Base-by-base conservation (phyloP, 2,329 filamentous ascomycete species). In the Peltaster fructicola region DNA sequence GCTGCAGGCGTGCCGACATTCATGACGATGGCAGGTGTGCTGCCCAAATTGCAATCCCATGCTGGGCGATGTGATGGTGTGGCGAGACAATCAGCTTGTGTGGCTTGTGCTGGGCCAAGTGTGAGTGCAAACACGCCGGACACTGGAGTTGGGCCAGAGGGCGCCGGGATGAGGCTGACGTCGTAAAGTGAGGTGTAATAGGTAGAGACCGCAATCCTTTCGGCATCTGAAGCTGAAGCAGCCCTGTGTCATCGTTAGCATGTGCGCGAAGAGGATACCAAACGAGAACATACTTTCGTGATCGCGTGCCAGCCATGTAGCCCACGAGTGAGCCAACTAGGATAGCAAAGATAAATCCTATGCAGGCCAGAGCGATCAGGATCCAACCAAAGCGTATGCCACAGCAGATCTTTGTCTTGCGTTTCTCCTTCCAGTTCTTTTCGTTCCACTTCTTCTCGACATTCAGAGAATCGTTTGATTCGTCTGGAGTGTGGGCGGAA, bases 21-120 rank as follows among this genome's bases (percentile, higher is more conserved):
- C 22, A 51, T 38, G 10, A 36, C 45, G 12, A 44, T 29, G 9
- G 37, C 35, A 7, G 39, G 33, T 7, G 36, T 34, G 13, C 39
- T 39, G 20, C 36, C 35, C 6, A 74, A 53, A 8, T 64, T 56
- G 42, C 73, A 79, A 30, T 57, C 65, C 73, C 73, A 79, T 1
- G 71, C 64, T 24, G 56, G 46, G n/a, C 56, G 51, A 36, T 71
- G 61, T 1, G 46, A 54, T 1, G 59, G 53, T 28, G 73, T 57
- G 15, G 56, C 55, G 31, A 78, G 56, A 41, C 73, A 79, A 0
- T 57, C 54, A 19, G 54, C 59, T 9, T 65, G 61, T 3, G 54
- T 52, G 26, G 57, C 54, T 26, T 56, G 58, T 3, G 60, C 51
- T 22, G 58, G 51, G 4, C 69, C 48, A 4, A 57, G 37, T 4